Conservation (phyloP, 139 green algal genomes). For the Haematococcus lacustris region DNA sequence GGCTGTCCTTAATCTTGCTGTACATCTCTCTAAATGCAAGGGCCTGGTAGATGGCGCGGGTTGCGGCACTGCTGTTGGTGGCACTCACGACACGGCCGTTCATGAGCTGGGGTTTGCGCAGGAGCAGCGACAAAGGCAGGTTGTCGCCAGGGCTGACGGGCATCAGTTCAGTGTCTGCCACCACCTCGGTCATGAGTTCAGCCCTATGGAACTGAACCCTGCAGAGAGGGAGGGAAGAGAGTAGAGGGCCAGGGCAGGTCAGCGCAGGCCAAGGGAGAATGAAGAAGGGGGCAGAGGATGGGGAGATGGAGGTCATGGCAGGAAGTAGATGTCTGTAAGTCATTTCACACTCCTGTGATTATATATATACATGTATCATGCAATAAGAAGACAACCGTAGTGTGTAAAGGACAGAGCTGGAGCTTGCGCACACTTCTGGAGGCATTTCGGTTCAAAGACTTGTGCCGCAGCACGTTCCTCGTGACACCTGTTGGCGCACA, state of each 20-base stretch:
- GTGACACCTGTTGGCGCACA: not conserved
- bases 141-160: slow-evolving; percentile 44
- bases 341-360: no score
- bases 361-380: not conserved
- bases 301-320: not conserved
- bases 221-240: not conserved
- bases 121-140: no score
- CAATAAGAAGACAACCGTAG: not conserved
- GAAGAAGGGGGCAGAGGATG: not conserved
- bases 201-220: slow-evolving; percentile 71
- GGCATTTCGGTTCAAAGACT: not conserved
- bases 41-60: no score
- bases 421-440: not conserved
- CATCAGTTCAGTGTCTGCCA: slow-evolving; percentile 68
- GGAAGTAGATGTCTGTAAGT: not conserved
- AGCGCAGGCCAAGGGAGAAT: not conserved
- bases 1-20: no score
- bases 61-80: no score
- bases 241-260: not conserved
- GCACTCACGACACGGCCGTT: no score
- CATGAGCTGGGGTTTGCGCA: no score
- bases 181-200: slow-evolving; percentile 78
- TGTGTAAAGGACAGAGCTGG: not conserved
- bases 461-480: not conserved
- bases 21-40: no score